Percentiles rank a stretch among this genome's conserved stretches.
Conservation (phyloP, 1,284 basidiomycete genomes). For the Ustilago loliicola region DNA sequence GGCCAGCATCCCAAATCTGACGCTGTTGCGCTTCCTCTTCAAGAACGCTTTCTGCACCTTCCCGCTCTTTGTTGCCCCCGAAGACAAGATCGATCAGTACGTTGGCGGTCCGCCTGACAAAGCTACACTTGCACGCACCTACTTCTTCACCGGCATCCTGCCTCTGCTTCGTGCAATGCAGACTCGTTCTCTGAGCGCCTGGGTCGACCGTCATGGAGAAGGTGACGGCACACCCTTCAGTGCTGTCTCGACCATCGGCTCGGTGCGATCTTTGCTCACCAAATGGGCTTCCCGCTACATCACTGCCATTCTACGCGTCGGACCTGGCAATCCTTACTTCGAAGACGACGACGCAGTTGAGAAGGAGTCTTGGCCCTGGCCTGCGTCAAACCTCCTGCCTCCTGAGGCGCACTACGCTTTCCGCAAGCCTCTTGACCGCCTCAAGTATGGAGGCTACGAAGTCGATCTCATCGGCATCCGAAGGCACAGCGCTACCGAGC, state of each 20-base stretch:
- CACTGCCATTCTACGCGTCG: constrained; percentile 59
- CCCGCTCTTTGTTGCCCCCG: constrained; percentile 64
- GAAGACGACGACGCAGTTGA: constrained; percentile 38
- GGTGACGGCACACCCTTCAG: constrained; percentile 63
- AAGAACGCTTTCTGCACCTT: constrained; percentile 65
- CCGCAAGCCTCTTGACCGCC: constrained; percentile 58
- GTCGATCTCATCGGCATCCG: constrained; percentile 65
- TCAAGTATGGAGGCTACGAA: constrained; percentile 65
- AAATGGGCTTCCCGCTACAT: constrained; percentile 61
- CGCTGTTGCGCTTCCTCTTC: constrained; percentile 64
- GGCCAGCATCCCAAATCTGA: constrained; percentile 52
- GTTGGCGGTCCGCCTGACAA: constrained; percentile 55
- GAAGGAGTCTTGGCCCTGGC: constrained; percentile 61
- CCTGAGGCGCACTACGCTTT: constrained; percentile 65
- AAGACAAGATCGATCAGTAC: constrained; percentile 48
- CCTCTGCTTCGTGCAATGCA: constrained; percentile 62
- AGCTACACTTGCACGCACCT: constrained; percentile 56
- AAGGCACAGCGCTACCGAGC: constrained; percentile 36
- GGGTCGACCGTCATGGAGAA: constrained; percentile 65
- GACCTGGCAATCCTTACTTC: constrained; percentile 56
- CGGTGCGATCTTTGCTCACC: constrained; percentile 42
- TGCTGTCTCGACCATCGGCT: constrained; percentile 47
- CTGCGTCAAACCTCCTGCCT: constrained; percentile 59
- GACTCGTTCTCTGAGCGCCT: constrained; percentile 60
- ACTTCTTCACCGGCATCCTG: constrained; percentile 56